Base-by-base conservation (phyloP, 768 basidiomycete species). In the Gyrodon lividus region DNA sequence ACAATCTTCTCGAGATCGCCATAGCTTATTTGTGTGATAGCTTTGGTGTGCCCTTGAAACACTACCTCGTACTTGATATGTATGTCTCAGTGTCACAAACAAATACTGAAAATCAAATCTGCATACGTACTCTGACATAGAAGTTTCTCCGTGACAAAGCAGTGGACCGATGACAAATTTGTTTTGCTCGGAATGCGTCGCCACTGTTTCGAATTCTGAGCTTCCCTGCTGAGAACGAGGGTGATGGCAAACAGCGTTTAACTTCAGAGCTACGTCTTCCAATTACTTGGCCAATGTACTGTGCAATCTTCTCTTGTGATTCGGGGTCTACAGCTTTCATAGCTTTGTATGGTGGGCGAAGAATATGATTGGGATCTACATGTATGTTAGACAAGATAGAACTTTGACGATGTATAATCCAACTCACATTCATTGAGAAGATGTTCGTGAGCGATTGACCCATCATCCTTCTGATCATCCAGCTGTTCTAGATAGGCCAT, bases 401-500 rank as follows among this genome's bases (percentile, higher is more conserved):
- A 26, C 24, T 26, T 26, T 4, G 24, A 26, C 24, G 7, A 26
- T 26, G 24, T 26, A 4, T 26, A 26, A 26, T 26, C 24, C 24
- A 26, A 4, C 24, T 26, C 7, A 26, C 24, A 26, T 26, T 26
- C 7, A 26, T 26, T 7, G 7, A 26, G 24, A 26, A 26, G 4
- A 26, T 7, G 24, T 26, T 26, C 24, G 7, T 26, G 24, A 26
- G 4, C 7, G 24, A 26, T 26, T 26, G 24, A 7, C 24, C 24
- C 24, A 26, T 26, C 24, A 26, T 26, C 24, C 24, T 26, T 26
- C 24, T 26, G 24, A 26, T 26, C 24, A 26, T 26, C 24, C 7
- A 55, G 40, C 28, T 58, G 53, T n/a, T n/a, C 41, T n/a, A 58
- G 48, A 37, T 51, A 47, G 8, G 39, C 45, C 10, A 26, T n/a